These are phyloP conservation scores for Colletotrichum cordylinicola DNA, from an alignment of 2,329 filamentous ascomycete species.

Conservation along the genomic window DNA sequence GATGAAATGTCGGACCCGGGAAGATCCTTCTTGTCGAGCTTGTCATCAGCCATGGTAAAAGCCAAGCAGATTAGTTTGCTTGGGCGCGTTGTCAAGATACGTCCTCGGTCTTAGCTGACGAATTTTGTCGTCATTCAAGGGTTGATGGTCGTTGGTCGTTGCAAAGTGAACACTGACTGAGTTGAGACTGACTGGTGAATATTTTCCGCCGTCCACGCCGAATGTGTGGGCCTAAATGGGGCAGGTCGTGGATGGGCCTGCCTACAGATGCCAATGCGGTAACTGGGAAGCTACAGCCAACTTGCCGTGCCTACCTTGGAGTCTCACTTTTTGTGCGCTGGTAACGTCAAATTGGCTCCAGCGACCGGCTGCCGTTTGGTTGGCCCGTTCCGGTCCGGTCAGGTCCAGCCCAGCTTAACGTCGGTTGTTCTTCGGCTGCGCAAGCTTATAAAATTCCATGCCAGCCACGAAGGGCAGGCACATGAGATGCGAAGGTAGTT, in stretches of 20 bases:
- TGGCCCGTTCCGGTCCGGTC: neutral
- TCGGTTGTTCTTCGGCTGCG: neutral
- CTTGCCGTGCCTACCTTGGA: neutral
- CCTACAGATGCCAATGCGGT: neutral
- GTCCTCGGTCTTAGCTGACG: neutral
- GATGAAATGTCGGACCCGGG: constrained; percentile 25
- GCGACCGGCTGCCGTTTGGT: neutral
- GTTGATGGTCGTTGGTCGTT: neutral
- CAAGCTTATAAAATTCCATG: neutral
- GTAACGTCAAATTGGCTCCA: neutral
- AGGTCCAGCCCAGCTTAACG: neutral
- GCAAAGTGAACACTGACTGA: neutral
- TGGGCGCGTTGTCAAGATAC: neutral
- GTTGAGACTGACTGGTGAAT: neutral
- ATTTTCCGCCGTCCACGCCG: neutral
- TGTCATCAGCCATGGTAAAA: neutral
- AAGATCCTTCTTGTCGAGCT: neutral
- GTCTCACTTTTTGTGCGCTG: neutral
- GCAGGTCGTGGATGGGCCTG: neutral
- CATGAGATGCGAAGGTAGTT: neutral
- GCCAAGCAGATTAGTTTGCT: neutral
- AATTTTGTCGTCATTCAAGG: neutral
- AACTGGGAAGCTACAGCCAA: neutral
- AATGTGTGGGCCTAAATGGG: neutral
- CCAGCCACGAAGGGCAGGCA: neutral